Evolutionary conservation across 352 stramenopile species (phyloP), one percentile per base, ranked within the genome.

Genomic region (Phytopythium helicoides): DNA sequence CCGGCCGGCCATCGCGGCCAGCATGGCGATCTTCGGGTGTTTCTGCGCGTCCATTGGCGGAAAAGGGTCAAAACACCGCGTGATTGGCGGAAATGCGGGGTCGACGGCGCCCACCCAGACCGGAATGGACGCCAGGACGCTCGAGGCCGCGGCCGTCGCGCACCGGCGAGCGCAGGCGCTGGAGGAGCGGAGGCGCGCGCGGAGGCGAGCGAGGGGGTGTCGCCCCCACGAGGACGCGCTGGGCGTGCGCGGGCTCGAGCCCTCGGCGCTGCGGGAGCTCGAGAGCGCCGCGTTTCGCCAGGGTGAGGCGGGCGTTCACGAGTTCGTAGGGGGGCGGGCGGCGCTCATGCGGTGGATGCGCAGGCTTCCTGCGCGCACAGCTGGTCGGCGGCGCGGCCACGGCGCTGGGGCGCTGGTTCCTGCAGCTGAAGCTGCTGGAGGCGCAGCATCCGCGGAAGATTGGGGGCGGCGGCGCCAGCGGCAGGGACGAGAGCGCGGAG

Each of bases 311-410:
- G n/a, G n/a, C n/a, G n/a, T n/a, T n/a, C n/a, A n/a, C n/a, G n/a
- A n/a, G n/a, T n/a, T n/a, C n/a, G n/a, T n/a, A n/a, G n/a, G n/a
- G n/a, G n/a, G 28, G 28, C 9, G 28, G 5, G 28, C 9, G 28
- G 28, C 5, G 9, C 36, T 14, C 36, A n/a, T 41, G 55, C 16
- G 3, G 36, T 50, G 31, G 49, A 1, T 33, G 12, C 26, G 8
- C 36, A 92, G 78, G 74, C 15, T 89, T 81, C 21, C 15, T 87
- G 10, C 45, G 15, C 0, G 52, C 76, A 25, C 71, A 88, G 38
- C 57, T 86, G 12, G 31, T 45, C 5, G 15, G 40, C 0, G 4
- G 34, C 4, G 15, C 18, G 10, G 23, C 82, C 33, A 76, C 61
- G 14, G 60, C 53, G 22, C 58, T 90, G 5, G 46, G 68, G 26